Percentiles rank a stretch among this genome's conserved stretches.
Evolutionary conservation across 2,329 filamentous ascomycete genomes (phyloP).

Genomic region (Coniochaeta sp.): DNA sequence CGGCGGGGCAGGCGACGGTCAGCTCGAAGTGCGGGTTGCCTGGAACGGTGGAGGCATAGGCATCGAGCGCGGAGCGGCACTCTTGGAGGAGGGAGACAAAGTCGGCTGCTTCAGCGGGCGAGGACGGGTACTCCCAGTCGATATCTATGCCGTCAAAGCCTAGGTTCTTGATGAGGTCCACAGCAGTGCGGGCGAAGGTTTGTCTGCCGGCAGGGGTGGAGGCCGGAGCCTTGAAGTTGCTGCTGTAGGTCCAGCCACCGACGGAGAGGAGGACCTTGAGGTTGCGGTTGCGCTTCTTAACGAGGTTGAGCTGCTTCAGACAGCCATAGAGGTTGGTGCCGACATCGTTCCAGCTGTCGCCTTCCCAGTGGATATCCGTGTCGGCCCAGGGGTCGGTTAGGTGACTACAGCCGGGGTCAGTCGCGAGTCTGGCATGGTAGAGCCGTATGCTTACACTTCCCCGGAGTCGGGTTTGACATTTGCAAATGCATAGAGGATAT

Average conservation of each 20-base stretch:
- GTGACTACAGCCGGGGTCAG: slow-evolving; percentile 15
- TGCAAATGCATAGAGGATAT: slow-evolving; percentile 86
- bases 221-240: slow-evolving; percentile 72
- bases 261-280: slow-evolving; percentile 82
- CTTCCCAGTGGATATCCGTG: slow-evolving; percentile 66
- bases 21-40: slow-evolving; percentile 51
- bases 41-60: slow-evolving; percentile 39
- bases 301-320: slow-evolving; percentile 78
- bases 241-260: slow-evolving; percentile 87
- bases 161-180: slow-evolving; percentile 69
- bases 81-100: slow-evolving; percentile 52
- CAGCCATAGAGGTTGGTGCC: slow-evolving; percentile 84
- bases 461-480: slow-evolving; percentile 74
- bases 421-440: slow-evolving; percentile 5
- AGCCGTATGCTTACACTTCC: slow-evolving; percentile 51
- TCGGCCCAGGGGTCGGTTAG: slow-evolving; percentile 59
- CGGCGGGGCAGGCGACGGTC: slow-evolving; percentile 58
- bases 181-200: slow-evolving; percentile 65
- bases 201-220: slow-evolving; percentile 62
- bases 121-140: slow-evolving; percentile 62
- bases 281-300: slow-evolving; percentile 74
- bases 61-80: slow-evolving; percentile 50
- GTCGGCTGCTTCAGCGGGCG: slow-evolving; percentile 44
- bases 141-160: slow-evolving; percentile 70
- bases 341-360: slow-evolving; percentile 61